Evolutionary conservation across 2,329 filamentous ascomycete species (phyloP).

Genomic region (Monilinia laxa): DNA sequence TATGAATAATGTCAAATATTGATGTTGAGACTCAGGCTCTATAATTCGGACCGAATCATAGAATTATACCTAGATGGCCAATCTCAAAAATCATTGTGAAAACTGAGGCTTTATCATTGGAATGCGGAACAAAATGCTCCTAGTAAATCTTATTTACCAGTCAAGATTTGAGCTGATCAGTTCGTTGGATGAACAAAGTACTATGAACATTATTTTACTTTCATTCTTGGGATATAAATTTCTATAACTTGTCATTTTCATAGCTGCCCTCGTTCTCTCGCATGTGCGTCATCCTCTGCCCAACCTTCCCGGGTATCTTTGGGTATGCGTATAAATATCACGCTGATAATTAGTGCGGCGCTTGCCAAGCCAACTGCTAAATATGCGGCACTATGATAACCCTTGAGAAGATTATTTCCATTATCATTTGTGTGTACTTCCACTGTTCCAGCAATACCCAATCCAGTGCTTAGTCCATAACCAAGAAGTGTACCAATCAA

Average conservation of each 20-base stretch:
- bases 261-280: slow-evolving; percentile 1
- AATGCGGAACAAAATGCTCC: background rate
- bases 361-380: slow-evolving; percentile 44
- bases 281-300: slow-evolving; percentile 28
- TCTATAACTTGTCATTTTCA: background rate
- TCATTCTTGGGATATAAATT: background rate
- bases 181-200: background rate
- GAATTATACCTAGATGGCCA: background rate
- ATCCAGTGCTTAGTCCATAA: slow-evolving; percentile 46
- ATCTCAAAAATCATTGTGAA: background rate
- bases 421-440: slow-evolving; percentile 35
- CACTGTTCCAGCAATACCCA: slow-evolving; percentile 47
- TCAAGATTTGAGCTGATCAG: too few relatives aligned
- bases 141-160: too few relatives aligned
- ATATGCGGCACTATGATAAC: slow-evolving; percentile 45
- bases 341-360: slow-evolving; percentile 41
- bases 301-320: slow-evolving; percentile 45
- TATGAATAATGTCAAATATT: background rate
- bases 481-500: slow-evolving; percentile 47
- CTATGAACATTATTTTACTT: background rate
- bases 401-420: slow-evolving; percentile 35
- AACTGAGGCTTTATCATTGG: background rate
- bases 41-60: background rate
- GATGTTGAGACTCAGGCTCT: background rate
- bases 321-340: slow-evolving; percentile 44